These are phyloP conservation scores for Ensete ventricosum DNA, from an alignment of 176 grass and related monocot species.

Conservation along the genomic window DNA sequence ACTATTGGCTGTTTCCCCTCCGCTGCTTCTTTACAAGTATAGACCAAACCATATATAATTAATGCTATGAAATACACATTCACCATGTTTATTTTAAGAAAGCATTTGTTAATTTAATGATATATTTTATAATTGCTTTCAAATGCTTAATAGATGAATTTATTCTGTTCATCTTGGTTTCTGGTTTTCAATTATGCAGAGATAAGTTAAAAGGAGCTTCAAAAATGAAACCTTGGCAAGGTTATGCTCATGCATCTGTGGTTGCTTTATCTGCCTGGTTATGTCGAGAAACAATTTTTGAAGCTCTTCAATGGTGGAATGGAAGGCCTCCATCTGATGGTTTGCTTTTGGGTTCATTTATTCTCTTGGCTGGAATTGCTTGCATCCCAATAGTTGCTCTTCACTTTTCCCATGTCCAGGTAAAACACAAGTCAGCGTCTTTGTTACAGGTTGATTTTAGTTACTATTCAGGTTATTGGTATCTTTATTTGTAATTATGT, in stretches of 20 bases:
- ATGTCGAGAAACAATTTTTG: slow-evolving; percentile 90
- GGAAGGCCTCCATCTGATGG: slow-evolving; percentile 91
- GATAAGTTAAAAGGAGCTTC: slow-evolving; percentile 80
- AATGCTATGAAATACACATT: neutral
- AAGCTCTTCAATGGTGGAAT: slow-evolving; percentile 95
- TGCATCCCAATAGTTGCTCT: slow-evolving; percentile 80
- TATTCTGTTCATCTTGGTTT: slow-evolving; percentile 9
- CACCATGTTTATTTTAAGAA: neutral
- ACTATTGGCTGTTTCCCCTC: slow-evolving; percentile 77
- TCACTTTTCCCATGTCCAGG: slow-evolving; percentile 91
- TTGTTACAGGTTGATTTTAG: neutral
- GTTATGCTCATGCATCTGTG: slow-evolving; percentile 83
- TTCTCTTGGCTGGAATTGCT: slow-evolving; percentile 64
- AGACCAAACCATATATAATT: slow-evolving; percentile 2
- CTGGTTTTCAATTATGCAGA: slow-evolving; percentile 27
- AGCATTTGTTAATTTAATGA: neutral
- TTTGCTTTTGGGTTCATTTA: slow-evolving; percentile 77
- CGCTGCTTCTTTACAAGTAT: slow-evolving; percentile 97
- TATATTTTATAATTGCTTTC: neutral
- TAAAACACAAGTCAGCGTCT: slow-evolving; percentile 21
- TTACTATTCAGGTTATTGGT: too few species aligned
- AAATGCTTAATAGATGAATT: neutral
- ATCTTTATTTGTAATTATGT: too few species aligned
- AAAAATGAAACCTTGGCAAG: slow-evolving; percentile 89
- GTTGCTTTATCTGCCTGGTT: slow-evolving; percentile 79